Base-by-base conservation (phyloP, 169 alveolate species). In the Perkinsus marinus region DNA sequence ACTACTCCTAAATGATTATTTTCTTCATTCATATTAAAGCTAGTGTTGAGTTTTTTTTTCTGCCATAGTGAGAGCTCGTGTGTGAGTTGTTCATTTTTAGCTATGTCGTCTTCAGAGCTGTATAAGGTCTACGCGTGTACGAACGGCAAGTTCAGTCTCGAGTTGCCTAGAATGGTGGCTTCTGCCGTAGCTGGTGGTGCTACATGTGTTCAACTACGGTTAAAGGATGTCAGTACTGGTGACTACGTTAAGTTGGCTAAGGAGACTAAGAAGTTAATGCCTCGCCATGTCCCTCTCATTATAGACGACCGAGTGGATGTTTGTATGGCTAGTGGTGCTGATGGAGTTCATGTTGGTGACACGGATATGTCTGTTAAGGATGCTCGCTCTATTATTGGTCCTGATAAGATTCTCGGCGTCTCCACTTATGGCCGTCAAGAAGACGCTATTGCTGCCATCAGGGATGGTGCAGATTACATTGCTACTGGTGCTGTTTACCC, bases 261-360 rank as follows among this genome's bases (percentile, higher is more conserved):
- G 36, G 43, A 92, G 39, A 39, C 92, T 89, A 93, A 93, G 69
- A 38, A 91, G 0, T 26, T 38, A 38, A 57, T 93, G 68, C 10
- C 39, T 5, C 41, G n/a, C 34, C 92, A 92, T 90, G 92, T 93
- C n/a, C 95, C 96, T 2, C 91, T 94, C 34, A 92, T 94, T 39
- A 93, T 94, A 91, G 94, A 94, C 43, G 93, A 94, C 39, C 93
- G 95, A 39, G 36, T 93, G 19, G 96, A 94, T 69, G 93, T 94
- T 89, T 93, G 95, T 19, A 36, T 94, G 90, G 92, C 94, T 9
- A 93, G 92, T 19, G 95, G 93, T 19, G 94, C 95, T 0, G 95
- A 94, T 92, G 96, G 95, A 43, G 91, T 94, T 34, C 96, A 94
- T 89, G 92, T 94, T 91, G 96, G 96, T 0, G 94, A 93, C 39